Evolutionary conservation across 805 yeast species (phyloP).

Genomic region (Yarrowia sp.): DNA sequence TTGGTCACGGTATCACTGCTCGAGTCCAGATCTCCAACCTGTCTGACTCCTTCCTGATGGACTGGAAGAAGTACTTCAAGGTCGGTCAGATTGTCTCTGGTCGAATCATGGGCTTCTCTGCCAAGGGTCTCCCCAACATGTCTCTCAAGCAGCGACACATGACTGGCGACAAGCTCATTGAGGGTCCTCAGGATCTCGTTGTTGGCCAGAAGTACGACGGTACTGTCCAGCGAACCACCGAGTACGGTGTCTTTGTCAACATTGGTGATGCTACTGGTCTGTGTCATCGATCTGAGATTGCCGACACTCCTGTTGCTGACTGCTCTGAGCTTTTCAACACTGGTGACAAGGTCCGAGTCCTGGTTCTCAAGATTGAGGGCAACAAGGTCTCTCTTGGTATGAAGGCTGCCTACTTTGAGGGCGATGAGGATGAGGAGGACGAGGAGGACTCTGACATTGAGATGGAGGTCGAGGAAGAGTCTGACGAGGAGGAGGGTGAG

Average conservation of each 20-base stretch:
- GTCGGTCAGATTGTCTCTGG: conserved; percentile 77
- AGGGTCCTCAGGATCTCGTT: conserved; percentile 60
- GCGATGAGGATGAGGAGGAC: conserved; percentile 49
- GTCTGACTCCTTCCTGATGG: conserved; percentile 80
- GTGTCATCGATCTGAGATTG: conserved; percentile 84
- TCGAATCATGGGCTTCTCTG: conserved; percentile 60
- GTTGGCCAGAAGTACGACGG: conserved; percentile 81
- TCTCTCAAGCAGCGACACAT: conserved; percentile 83
- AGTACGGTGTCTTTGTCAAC: conserved; percentile 89
- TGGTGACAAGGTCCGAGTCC: conserved; percentile 91
- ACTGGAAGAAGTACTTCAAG: conserved; percentile 82
- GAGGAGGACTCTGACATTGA: conserved; percentile 45
- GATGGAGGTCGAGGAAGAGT: conserved; percentile 44
- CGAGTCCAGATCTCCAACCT: conserved; percentile 81
- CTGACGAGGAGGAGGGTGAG: conserved; percentile 44
- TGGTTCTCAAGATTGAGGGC: conserved; percentile 66
- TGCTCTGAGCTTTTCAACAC: conserved; percentile 73
- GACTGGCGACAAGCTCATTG: conserved; percentile 58
- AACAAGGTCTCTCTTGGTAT: conserved; percentile 84
- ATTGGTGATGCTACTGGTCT: conserved; percentile 79
- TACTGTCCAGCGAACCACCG: conserved; percentile 74
- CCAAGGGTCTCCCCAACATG: conserved; percentile 66
- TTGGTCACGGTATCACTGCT: conserved; percentile 75
- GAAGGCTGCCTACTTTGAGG: conserved; percentile 87
- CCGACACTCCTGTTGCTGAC: conserved; percentile 65